Base-by-base conservation (phyloP, 805 yeast genomes). In the Barnettozyma sp. region DNA sequence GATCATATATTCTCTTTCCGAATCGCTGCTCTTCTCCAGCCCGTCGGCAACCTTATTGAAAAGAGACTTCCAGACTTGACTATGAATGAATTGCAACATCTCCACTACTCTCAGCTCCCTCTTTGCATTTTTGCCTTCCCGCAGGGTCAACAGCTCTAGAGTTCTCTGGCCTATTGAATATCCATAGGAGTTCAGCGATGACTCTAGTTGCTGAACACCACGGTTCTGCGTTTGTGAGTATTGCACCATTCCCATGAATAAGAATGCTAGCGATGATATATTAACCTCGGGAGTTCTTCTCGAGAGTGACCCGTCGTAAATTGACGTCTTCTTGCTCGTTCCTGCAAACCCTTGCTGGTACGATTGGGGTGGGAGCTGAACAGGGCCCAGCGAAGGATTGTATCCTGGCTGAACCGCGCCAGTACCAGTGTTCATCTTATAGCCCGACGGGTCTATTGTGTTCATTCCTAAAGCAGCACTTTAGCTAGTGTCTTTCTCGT, bases 31-130 rank as follows among this genome's bases (percentile, higher is more conserved):
- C 52, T 78, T 77, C 46, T 86, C 92, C 36, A 86, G 58, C 22
- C 76, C 82, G 50, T 84, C 87, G 14, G 94, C 82, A 0, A 73
- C 62, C 45, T 70, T 71, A 7, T 87, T 90, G 60, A 86, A 86
- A 10, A 84, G 55, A 4, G 77, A 62, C 40, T 66, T 70, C 95
- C 95, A 86, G 13, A 86, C 68, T 3, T 72, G 67, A 1, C 82
- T 71, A 45, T 82, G 82, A 6, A 86, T 74, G 50, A 80, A 82
- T 52, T 80, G 86, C 36, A 81, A 58, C 9, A 79, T 70, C 28
- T 82, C 85, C 24, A 88, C 68, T 13, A 80, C 68, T 33, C 71
- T 70, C 8, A 70, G 65, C 44, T 81, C 88, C 42, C 94, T 70
- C 49, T 77, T 79, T 15, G 81, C 76, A 19, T 70, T 62, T 46